phyloP scores from a whole-genome alignment of 2,329 filamentous ascomycete genomes.

The Cercospora brassicicola region DNA sequence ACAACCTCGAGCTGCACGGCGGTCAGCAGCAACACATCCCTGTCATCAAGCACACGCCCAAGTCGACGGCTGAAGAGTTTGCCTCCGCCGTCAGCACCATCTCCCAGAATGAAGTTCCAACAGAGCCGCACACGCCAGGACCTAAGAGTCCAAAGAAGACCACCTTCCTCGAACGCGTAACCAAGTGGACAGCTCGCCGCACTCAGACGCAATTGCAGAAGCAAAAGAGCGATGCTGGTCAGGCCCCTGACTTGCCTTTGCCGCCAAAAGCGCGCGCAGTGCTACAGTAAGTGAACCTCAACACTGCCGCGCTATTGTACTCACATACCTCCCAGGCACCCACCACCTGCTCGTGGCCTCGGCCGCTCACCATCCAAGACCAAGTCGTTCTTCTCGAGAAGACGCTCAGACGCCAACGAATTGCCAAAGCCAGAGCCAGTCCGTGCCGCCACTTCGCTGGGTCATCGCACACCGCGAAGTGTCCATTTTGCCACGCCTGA shows the following conservation, averaged over 20 bases:
- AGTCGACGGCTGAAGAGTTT: constrained; percentile 26
- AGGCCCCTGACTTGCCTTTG: constrained; percentile 17
- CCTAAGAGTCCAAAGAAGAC: constrained; percentile 45
- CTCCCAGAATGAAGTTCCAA: constrained; percentile 16
- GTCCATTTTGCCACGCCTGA: constrained; percentile 22
- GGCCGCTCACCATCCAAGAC: constrained; percentile 35
- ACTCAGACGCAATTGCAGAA: constrained; percentile 12
- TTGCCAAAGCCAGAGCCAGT: constrained; percentile 11
- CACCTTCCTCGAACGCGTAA: constrained; percentile 38
- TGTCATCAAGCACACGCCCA: constrained; percentile 33
- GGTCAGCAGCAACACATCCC: constrained; percentile 37
- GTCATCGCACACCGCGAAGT: constrained; percentile 16
- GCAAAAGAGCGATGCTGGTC: constrained; percentile 8
- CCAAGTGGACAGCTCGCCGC: constrained; percentile 14
- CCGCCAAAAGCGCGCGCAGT: constrained; percentile 42
- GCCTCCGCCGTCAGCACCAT: constrained; percentile 14
- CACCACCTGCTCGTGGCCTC: constrained; percentile 24
- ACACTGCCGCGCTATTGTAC: background rate
- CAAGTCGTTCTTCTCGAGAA: constrained; percentile 28
- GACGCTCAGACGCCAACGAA: constrained; percentile 17
- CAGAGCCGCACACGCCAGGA: constrained; percentile 11
- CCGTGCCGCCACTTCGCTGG: constrained; percentile 20
- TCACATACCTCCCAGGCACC: constrained; percentile 13
- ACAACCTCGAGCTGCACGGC: constrained; percentile 37
- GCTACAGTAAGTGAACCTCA: constrained; percentile 31